A percentile compares a stretch with the other conserved stretches of the same genome.
Conservation (phyloP, 2,329 filamentous ascomycete genomes). For the Colletotrichum phormii region DNA sequence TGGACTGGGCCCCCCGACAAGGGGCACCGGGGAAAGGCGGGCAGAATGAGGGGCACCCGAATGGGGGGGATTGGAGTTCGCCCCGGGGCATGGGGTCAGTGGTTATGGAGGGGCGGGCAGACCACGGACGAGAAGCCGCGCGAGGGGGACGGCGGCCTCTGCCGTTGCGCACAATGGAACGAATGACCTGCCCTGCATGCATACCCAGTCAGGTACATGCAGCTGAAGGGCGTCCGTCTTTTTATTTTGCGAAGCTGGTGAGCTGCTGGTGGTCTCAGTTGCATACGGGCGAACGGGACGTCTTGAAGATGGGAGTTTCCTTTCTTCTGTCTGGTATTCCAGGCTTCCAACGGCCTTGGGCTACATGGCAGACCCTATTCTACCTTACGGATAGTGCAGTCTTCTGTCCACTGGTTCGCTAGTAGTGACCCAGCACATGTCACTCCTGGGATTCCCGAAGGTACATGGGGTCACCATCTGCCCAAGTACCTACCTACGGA, state of each 20-base stretch:
- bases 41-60: slow-evolving; percentile 34
- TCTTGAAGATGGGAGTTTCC: not conserved
- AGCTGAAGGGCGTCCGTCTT: not conserved
- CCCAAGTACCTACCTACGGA: not conserved
- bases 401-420: slow-evolving; percentile 8
- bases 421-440: slow-evolving; percentile 11
- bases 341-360: not conserved
- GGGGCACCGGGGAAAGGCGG: slow-evolving; percentile 33
- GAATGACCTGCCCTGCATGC: slow-evolving; percentile 3
- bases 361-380: not conserved
- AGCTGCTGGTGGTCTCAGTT: not conserved
- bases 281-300: slow-evolving; percentile 19
- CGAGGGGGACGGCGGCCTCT: not conserved
- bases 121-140: not conserved
- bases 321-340: slow-evolving; percentile 3
- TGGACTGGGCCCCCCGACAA: slow-evolving; percentile 1
- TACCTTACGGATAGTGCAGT: slow-evolving; percentile 15
- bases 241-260: not conserved
- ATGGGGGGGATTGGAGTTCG: slow-evolving; percentile 21
- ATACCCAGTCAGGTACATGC: slow-evolving; percentile 1
- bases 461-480: not conserved
- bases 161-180: not conserved
- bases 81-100: slow-evolving; percentile 7
- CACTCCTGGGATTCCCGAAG: slow-evolving; percentile 22
- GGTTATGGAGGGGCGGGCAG: slow-evolving; percentile 21